Base-by-base conservation (phyloP, 768 basidiomycete genomes). In the Macrolepiota dolichaula region DNA sequence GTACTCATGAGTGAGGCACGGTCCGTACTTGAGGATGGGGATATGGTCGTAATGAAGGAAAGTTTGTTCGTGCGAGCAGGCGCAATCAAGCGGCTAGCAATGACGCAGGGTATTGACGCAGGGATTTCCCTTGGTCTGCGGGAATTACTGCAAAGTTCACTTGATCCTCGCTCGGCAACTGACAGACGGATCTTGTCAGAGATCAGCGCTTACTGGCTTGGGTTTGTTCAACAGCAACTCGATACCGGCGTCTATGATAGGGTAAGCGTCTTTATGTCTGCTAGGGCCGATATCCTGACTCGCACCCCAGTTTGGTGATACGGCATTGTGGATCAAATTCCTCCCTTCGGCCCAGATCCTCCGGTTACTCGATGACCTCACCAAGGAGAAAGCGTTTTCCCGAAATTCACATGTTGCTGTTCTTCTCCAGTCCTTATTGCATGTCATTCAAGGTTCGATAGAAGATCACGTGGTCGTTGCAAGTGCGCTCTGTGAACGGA, bases 291-390 rank as follows among this genome's bases (percentile, higher is more conserved):
- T n/a, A 29, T 58, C 49, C n/a, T 51, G 27, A 32, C 32, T 17
- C 42, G 49, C 25, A 65, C 79, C 72, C 55, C 65, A 47, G 59
- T 66, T 52, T 24, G 32, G 35, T 10, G 57, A 49, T 13, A 71
- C 73, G 2, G 64, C 72, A 2, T 62, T 81, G 13, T 92, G 90
- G 90, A 73, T 88, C 46, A 77, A 74, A 42, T 88, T 81, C 65
- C 78, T 88, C 65, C 68, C 74, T 4, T 66, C 71, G 2, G 64
- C 72, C 2, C 77, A 78, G 15, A 68, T 85, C 2, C 71, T 84
- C 3, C 63, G 69, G 4, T 71, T 83, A 5, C 66, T 91, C 11
- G 80, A 84, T 64, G 59, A 71, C 6, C 63, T 81, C 52, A 64
- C 65, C 19, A 47, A 54, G 5, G 51, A 60, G 42, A 55, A 64